phyloP scores from a whole-genome alignment of 2,329 filamentous ascomycete genomes.

The Talaromyces sp. region DNA sequence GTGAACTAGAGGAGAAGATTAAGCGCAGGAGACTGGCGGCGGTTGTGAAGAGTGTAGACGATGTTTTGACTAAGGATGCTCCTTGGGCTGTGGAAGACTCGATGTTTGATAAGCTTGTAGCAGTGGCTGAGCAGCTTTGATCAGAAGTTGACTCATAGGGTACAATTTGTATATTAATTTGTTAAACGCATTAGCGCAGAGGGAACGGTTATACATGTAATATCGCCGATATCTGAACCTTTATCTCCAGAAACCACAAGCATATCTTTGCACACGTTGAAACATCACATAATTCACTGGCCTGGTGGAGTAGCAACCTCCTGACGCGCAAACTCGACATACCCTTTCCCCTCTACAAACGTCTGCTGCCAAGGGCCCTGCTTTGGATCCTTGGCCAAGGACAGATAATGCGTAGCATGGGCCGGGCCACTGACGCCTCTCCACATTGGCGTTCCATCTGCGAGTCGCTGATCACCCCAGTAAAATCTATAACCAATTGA shows the following conservation, averaged over 20 bases:
- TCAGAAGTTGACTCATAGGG: background rate
- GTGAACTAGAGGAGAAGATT: conserved; percentile 71
- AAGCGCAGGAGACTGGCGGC: conserved; percentile 54
- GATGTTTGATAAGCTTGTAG: conserved; percentile 24
- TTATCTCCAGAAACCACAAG: background rate
- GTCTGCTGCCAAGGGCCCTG: conserved; percentile 5
- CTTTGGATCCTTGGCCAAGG: background rate
- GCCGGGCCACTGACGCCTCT: background rate
- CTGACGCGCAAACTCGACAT: background rate
- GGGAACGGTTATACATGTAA: background rate
- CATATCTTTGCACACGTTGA: background rate
- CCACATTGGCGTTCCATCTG: background rate
- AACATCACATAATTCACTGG: background rate
- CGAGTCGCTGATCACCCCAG: background rate
- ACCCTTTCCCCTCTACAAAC: conserved; percentile 5
- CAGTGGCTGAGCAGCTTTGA: conserved; percentile 11
- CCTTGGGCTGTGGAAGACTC: conserved; percentile 7
- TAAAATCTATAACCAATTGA: background rate
- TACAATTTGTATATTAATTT: background rate
- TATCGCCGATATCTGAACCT: background rate
- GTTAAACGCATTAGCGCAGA: background rate
- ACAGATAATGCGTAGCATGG: conserved; percentile 1
- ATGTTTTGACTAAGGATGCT: conserved; percentile 16
- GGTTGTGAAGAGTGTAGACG: conserved; percentile 24
- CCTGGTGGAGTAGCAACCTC: background rate